Evolutionary conservation across 306 rosid genomes (phyloP).

Genomic region (Vicia villosa): DNA sequence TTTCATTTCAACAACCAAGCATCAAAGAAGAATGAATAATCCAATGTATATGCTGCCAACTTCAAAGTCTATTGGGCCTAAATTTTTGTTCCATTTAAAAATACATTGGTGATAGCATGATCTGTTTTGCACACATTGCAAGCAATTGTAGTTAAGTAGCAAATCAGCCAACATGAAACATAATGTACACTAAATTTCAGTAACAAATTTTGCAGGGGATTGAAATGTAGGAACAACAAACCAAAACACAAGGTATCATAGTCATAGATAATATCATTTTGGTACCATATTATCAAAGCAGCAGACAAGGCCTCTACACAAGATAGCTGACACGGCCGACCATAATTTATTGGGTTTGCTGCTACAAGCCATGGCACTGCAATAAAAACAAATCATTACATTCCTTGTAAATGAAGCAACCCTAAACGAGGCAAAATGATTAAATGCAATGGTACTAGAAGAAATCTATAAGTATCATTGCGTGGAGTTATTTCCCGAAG

Average conservation of each 20-base stretch:
- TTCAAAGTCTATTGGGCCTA: slow-evolving; percentile 22
- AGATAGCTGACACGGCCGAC: slow-evolving; percentile 92
- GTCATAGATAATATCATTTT: slow-evolving; percentile 19
- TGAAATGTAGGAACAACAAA: slow-evolving; percentile 1
- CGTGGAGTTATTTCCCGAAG: background rate
- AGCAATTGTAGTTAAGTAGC: slow-evolving; percentile 3
- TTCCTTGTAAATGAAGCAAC: slow-evolving; percentile 22
- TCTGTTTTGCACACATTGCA: slow-evolving; percentile 16
- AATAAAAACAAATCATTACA: slow-evolving; percentile 35
- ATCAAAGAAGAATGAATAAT: slow-evolving; percentile 7
- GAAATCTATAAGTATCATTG: slow-evolving; percentile 21
- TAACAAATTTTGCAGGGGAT: background rate
- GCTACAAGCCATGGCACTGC: slow-evolving; percentile 99
- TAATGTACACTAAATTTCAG: slow-evolving; percentile 18
- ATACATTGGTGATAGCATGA: slow-evolving; percentile 29
- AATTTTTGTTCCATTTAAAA: slow-evolving; percentile 9
- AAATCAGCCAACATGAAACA: slow-evolving; percentile 20
- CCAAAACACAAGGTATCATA: background rate
- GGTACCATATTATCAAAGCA: slow-evolving; percentile 86
- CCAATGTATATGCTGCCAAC: slow-evolving; percentile 7
- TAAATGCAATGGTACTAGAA: slow-evolving; percentile 7
- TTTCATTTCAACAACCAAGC: slow-evolving; percentile 30
- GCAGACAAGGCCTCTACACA: slow-evolving; percentile 99
- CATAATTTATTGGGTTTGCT: slow-evolving; percentile 94
- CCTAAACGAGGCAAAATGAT: slow-evolving; percentile 1